phyloP scores from a whole-genome alignment of 257 asterid genomes.

The Solanum corneliomulleri region DNA sequence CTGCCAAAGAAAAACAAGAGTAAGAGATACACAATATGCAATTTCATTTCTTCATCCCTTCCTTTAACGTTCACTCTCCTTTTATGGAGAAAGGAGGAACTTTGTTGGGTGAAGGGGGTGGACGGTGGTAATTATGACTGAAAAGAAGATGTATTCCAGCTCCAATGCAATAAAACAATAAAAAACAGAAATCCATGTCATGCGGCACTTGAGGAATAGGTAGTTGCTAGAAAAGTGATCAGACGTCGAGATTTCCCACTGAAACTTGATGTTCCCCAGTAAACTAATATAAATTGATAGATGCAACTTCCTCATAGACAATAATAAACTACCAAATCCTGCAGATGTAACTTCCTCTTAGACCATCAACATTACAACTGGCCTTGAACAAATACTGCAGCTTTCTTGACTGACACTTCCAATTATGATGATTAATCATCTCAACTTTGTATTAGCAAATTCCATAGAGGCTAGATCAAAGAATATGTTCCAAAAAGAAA shows the following conservation, averaged over 20 bases:
- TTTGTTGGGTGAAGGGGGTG: neutral
- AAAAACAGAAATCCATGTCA: neutral
- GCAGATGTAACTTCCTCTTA: neutral
- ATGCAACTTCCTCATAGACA: neutral
- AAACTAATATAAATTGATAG: neutral
- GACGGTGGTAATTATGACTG: neutral
- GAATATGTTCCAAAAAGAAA: neutral
- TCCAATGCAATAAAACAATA: neutral
- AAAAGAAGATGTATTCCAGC: neutral
- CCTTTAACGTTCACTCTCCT: neutral
- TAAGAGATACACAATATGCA: conserved; percentile 6
- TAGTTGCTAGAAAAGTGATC: neutral
- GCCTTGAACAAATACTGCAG: neutral
- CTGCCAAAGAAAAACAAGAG: conserved; percentile 31
- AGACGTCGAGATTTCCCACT: neutral
- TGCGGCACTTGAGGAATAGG: neutral
- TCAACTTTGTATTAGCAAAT: neutral
- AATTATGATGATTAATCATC: neutral
- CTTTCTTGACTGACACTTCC: neutral
- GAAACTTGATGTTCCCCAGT: neutral
- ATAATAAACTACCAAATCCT: neutral
- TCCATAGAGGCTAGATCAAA: neutral
- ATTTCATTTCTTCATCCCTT: neutral
- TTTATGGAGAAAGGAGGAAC: neutral
- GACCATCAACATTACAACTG: neutral